Conservation (phyloP, 257 asterid genomes). For the Ajuga chamaepitys region DNA sequence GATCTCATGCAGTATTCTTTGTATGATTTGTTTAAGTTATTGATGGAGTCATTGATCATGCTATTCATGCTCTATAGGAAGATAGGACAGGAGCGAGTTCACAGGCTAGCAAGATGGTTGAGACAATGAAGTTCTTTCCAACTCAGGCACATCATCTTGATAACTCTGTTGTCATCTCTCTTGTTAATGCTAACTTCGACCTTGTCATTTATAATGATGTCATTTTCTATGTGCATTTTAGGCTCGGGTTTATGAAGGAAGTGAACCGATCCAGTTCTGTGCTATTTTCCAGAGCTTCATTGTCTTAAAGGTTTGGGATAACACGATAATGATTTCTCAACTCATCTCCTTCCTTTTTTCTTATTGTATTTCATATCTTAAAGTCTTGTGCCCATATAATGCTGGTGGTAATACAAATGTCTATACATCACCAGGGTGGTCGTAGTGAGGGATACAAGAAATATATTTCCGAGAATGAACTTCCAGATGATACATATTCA, state of each 20-base stretch:
- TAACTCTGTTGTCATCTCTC: conserved; percentile 3
- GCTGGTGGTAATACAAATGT: not conserved
- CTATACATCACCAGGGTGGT: conserved; percentile 53
- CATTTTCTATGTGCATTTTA: conserved; percentile 22
- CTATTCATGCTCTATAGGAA: conserved; percentile 46
- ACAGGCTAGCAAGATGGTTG: conserved; percentile 91
- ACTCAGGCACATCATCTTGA: conserved; percentile 53
- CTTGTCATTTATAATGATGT: conserved; percentile 3
- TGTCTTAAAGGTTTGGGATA: conserved; percentile 50
- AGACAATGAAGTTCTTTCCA: conserved; percentile 75
- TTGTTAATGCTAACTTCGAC: conserved; percentile 4
- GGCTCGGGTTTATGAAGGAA: conserved; percentile 64
- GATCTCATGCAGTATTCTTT: not conserved
- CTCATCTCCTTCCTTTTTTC: not conserved
- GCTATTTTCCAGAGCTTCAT: conserved; percentile 63
- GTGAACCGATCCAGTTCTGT: conserved; percentile 60
- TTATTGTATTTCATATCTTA: not conserved
- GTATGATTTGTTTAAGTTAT: not conserved
- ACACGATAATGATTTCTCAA: not conserved
- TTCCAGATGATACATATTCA: conserved; percentile 54
- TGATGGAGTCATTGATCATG: conserved; percentile 18
- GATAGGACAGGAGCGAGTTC: conserved; percentile 66
- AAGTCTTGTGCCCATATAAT: not conserved
- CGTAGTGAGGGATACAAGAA: conserved; percentile 56
- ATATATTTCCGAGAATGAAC: conserved; percentile 41